Evolutionary conservation across 2,329 filamentous ascomycete species (phyloP).

Genomic region (Thielaviopsis punctulata): DNA sequence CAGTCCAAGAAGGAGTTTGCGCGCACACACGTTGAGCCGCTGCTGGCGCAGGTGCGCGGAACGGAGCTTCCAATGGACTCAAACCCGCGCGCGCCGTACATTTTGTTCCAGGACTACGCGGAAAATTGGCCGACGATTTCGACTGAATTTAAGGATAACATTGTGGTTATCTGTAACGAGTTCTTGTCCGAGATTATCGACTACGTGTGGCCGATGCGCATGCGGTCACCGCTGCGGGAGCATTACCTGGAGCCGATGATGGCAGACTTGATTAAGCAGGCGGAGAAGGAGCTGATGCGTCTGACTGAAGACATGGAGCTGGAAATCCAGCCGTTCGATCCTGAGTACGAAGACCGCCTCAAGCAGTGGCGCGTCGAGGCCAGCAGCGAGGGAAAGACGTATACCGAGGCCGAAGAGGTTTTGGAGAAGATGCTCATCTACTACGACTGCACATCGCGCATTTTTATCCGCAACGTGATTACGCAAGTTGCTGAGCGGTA

Average conservation of each 20-base stretch:
- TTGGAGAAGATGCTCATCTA: constrained; percentile 39
- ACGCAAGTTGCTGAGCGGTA: constrained; percentile 35
- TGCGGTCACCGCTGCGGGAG: constrained; percentile 32
- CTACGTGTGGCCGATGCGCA: constrained; percentile 31
- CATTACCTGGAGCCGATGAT: constrained; percentile 33
- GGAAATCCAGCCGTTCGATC: constrained; percentile 35
- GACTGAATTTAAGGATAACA: constrained; percentile 36
- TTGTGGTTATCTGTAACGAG: constrained; percentile 36
- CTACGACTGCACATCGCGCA: constrained; percentile 34
- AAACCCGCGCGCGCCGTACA: constrained; percentile 35
- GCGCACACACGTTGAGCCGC: constrained; percentile 29
- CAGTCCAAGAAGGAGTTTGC: constrained; percentile 31
- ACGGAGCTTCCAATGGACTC: constrained; percentile 36
- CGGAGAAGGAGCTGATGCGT: constrained; percentile 28
- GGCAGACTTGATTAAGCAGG: constrained; percentile 28
- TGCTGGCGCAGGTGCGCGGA: constrained; percentile 32
- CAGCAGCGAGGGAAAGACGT: constrained; percentile 27
- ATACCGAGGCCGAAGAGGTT: constrained; percentile 34
- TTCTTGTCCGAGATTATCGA: constrained; percentile 34
- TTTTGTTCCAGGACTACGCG: constrained; percentile 35
- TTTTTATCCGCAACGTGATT: constrained; percentile 34
- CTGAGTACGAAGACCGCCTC: constrained; percentile 34
- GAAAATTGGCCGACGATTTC: constrained; percentile 35
- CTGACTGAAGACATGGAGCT: constrained; percentile 34
- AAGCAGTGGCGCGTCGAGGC: constrained; percentile 28